Percentiles rank a stretch among this genome's conserved stretches.
phyloP scores from a whole-genome alignment of 129 eudicot genomes.

The Sambucus nigra region DNA sequence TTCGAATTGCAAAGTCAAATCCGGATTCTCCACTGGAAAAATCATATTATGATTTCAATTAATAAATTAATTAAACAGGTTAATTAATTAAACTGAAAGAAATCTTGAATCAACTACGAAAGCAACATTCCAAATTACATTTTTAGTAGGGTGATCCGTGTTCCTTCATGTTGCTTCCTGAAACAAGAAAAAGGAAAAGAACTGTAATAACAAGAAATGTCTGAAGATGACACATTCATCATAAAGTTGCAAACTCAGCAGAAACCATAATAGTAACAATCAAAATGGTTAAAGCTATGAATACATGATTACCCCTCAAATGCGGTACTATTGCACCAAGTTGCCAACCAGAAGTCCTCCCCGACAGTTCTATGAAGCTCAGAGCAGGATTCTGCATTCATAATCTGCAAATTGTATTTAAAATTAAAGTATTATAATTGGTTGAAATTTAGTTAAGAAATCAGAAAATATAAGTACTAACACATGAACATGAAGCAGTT shows the following conservation, averaged over 20 bases:
- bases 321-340: constrained; percentile 88
- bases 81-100: neutral
- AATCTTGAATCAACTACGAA: neutral
- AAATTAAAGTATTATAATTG: neutral
- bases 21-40: constrained; percentile 61
- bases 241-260: constrained; percentile 5
- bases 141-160: constrained; percentile 75
- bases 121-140: constrained; percentile 25
- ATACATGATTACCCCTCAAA: constrained; percentile 56
- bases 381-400: constrained; percentile 66
- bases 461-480: neutral
- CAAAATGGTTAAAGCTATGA: neutral
- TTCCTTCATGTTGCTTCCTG: constrained; percentile 88
- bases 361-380: constrained; percentile 75
- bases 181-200: constrained; percentile 8
- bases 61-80: neutral
- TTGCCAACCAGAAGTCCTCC: constrained; percentile 93
- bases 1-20: constrained; percentile 73
- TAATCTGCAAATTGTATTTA: constrained; percentile 32
- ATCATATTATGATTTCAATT: constrained; percentile 5
- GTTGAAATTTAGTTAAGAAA: neutral
- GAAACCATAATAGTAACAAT: neutral
- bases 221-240: neutral
- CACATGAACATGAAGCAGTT: too few species aligned
- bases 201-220: neutral